Percentiles rank a stretch among this genome's conserved stretches.
Evolutionary conservation across 345 rosid genomes (phyloP).

Genomic region (Anacardium occidentale): DNA sequence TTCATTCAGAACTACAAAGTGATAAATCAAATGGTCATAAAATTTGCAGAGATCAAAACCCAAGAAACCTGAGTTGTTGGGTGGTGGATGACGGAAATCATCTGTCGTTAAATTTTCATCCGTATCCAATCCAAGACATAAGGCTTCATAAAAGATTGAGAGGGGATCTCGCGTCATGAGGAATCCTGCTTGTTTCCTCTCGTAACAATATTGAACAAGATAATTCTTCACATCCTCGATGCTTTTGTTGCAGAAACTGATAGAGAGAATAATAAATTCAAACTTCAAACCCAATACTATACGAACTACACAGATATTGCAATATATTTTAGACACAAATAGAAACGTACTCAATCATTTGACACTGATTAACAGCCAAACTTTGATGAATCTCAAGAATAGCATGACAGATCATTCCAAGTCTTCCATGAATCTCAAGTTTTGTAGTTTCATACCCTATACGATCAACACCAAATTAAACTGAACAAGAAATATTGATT

Average conservation of each 20-base stretch:
- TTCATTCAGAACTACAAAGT: neutral
- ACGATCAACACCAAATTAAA: neutral
- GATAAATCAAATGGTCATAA: neutral
- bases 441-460: constrained; percentile 38
- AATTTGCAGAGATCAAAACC: neutral
- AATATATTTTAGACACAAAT: neutral
- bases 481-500: neutral
- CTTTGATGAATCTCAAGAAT: constrained; percentile 30
- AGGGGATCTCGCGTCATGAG: constrained; percentile 44
- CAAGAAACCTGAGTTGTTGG: constrained; percentile 24
- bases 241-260: constrained; percentile 43
- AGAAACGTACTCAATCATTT: constrained; percentile 50
- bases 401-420: constrained; percentile 53
- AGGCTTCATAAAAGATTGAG: constrained; percentile 42
- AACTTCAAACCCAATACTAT: neutral
- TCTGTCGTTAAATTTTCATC: constrained; percentile 11
- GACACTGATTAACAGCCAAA: neutral
- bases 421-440: constrained; percentile 61
- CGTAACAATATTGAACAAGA: constrained; percentile 41
- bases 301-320: too few species aligned
- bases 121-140: constrained; percentile 39
- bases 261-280: neutral
- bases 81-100: constrained; percentile 20
- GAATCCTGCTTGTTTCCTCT: constrained; percentile 37
- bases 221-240: constrained; percentile 42